These are phyloP conservation scores for Colletotrichum eremochloae DNA, from an alignment of 2,329 filamentous ascomycete genomes.

Conservation along the genomic window DNA sequence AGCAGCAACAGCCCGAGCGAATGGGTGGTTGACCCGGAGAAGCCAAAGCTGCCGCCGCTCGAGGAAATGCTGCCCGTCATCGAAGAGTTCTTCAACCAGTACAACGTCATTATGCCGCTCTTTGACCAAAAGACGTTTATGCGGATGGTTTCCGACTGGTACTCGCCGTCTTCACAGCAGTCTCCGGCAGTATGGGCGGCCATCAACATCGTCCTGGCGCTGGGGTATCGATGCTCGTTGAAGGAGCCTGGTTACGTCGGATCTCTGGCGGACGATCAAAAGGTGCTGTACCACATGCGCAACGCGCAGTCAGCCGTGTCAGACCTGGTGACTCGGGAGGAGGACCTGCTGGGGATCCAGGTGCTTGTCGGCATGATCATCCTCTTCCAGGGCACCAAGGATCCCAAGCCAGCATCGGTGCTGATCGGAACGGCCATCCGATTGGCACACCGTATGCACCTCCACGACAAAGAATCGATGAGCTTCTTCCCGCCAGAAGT, in stretches of 20 bases:
- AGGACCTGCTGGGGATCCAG: constrained; percentile 56
- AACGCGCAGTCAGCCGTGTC: constrained; percentile 56
- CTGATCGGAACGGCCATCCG: constrained; percentile 56
- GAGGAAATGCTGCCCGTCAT: constrained; percentile 53
- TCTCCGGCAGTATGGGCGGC: constrained; percentile 50
- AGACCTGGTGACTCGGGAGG: constrained; percentile 54
- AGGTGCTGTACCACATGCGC: constrained; percentile 49
- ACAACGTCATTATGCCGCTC: constrained; percentile 54
- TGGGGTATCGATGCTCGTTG: constrained; percentile 49
- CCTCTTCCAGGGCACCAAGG: constrained; percentile 53
- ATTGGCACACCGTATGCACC: constrained; percentile 52
- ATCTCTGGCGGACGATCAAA: constrained; percentile 38
- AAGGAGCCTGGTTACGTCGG: constrained; percentile 44
- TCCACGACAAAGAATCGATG: constrained; percentile 50
- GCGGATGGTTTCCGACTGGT: constrained; percentile 53
- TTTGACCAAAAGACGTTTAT: constrained; percentile 55
- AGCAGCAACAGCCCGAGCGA: constrained; percentile 30
- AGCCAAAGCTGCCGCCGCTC: constrained; percentile 49
- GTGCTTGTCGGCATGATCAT: constrained; percentile 55
- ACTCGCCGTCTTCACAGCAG: constrained; percentile 45
- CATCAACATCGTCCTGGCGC: constrained; percentile 56
- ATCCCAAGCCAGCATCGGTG: constrained; percentile 54
- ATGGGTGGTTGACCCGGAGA: constrained; percentile 39
- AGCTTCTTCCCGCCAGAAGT: constrained; percentile 48
- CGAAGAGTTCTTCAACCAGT: constrained; percentile 54